Evolutionary conservation across 1,284 basidiomycete species (phyloP), one percentile per base, ranked within the genome.

Genomic region (Apiotrichum veenhuisii): DNA sequence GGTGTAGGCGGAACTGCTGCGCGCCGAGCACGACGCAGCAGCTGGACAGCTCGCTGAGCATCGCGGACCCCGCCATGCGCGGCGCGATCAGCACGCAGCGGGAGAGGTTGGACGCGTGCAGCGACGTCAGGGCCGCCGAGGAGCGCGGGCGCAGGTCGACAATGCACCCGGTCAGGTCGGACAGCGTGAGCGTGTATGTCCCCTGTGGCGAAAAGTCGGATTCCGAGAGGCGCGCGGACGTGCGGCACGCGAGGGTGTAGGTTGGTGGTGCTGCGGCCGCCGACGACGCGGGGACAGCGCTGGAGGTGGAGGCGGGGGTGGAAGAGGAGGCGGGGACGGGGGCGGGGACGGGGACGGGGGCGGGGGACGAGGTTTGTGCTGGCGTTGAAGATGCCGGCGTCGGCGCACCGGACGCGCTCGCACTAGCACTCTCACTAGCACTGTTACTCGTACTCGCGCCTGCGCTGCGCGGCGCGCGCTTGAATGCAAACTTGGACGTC

Each of bases 1-100:
- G 79, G 66, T 91, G 89, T 82, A 91, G 88, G 22, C 89, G 84
- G 68, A 89, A 89, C 89, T 91, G 89, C 72, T 89, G 88, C 64
- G 86, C 87, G 3, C 83, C 84, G 5, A 87, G 76, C 18, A 83
- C 82, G n/a, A 91, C 72, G 9, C 84, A 73, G 62, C 85, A 88
- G 30, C 80, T 71, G 5, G 73, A 72, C 22, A 89, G 51, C 58
- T 85, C 81, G 61, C 87, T 83, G 1, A 90, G 72, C 56, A 91
- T 77, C 9, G 85, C 82, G 64, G 88, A 89, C 1, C 88, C 87
- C 2, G 81, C 68, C 43, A 90, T 78, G 8, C 22, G 23, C 10
- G 71, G 62, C 0, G 87, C 87, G 5, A 89, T 77, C 12, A 91
- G 66, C 20, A 91, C 65, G 27, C 80, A 83, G 61, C 83, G 77